These are phyloP conservation scores for Ceratopteris richardii DNA, from an alignment of 75 land plant species.

Conservation along the genomic window DNA sequence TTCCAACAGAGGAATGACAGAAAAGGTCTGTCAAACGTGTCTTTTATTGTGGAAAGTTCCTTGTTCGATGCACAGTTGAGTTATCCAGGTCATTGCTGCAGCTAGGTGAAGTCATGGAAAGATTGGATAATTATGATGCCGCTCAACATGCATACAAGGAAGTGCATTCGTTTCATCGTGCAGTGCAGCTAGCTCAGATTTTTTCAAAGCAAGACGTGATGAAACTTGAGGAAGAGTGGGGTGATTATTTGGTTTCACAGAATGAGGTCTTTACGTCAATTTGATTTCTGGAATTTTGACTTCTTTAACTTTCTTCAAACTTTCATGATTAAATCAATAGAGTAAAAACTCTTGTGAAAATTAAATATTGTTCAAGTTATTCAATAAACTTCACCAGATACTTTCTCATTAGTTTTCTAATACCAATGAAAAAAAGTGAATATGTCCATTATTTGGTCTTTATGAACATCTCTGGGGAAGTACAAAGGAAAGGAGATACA, in stretches of 20 bases:
- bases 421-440: too few relatives aligned
- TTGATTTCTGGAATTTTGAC: conserved; percentile 1
- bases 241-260: conserved; percentile 31
- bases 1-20: conserved; percentile 17
- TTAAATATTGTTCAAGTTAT: too few relatives aligned
- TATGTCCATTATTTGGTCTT: too few relatives aligned
- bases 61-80: not conserved
- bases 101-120: conserved; percentile 32
- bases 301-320: not conserved
- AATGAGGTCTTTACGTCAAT: conserved; percentile 26
- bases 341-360: too few relatives aligned
- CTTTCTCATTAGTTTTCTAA: too few relatives aligned
- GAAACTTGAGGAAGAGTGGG: conserved; percentile 32
- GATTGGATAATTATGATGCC: conserved; percentile 15
- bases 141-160: conserved; percentile 24
- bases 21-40: conserved; percentile 30
- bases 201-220: conserved; percentile 20
- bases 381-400: too few relatives aligned
- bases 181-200: conserved; percentile 25
- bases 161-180: conserved; percentile 24
- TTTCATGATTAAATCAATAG: too few relatives aligned
- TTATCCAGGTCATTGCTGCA: not conserved
- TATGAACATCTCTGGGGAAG: too few relatives aligned
- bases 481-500: too few relatives aligned
- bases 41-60: too few relatives aligned